A percentile compares a stretch with the other conserved stretches of the same genome.
Conservation (phyloP, 2,329 filamentous ascomycete genomes). For the Colletotrichum melonis region DNA sequence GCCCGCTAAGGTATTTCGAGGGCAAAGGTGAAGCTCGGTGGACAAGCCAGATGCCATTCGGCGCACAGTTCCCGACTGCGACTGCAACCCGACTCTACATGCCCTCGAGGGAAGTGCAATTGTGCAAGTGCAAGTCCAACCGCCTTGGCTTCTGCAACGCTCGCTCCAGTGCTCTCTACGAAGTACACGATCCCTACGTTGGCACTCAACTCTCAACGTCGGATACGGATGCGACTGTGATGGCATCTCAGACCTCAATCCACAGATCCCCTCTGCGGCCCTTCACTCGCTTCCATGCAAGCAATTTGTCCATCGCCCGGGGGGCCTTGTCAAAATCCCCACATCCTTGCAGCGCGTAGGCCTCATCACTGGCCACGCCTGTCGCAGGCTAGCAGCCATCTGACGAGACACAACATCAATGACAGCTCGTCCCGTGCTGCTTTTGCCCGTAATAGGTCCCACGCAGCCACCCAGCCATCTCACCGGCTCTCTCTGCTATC, state of each 20-base stretch:
- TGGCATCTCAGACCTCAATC: background rate
- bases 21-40: background rate
- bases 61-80: background rate
- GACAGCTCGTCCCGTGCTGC: conserved; percentile 20
- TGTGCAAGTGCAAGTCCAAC: conserved; percentile 19
- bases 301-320: conserved; percentile 22
- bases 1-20: background rate
- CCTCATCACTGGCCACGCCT: conserved; percentile 3
- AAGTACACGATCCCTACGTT: background rate
- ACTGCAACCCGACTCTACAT: background rate
- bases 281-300: conserved; percentile 31
- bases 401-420: conserved; percentile 22
- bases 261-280: background rate
- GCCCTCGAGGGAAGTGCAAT: conserved; percentile 4
- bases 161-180: background rate
- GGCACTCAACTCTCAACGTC: conserved; percentile 1
- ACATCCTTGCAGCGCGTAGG: conserved; percentile 2
- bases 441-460: background rate
- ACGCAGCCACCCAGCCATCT: background rate
- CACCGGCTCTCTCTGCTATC: background rate
- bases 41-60: background rate
- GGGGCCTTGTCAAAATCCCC: background rate
- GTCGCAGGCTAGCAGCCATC: conserved; percentile 19
- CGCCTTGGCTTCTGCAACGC: background rate
- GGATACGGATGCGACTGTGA: background rate